Evolutionary conservation across 2,329 filamentous ascomycete genomes (phyloP), one percentile per base, ranked within the genome.

Genomic region (Immersiporthe knoxdaviesiana): DNA sequence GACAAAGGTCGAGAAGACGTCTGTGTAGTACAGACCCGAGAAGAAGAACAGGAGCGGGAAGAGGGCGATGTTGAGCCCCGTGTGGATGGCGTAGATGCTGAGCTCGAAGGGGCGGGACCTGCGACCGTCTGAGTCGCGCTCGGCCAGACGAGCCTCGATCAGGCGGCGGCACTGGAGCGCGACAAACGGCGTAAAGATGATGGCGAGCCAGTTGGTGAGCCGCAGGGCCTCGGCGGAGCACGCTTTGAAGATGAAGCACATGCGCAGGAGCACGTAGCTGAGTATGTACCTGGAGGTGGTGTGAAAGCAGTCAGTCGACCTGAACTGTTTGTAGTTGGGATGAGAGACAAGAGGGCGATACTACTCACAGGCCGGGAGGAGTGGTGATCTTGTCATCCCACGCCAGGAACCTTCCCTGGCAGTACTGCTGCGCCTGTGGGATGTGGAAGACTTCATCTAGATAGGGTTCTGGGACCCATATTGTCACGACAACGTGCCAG

Each of bases 351-450:
- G 30, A 8, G 32, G 11, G n/a, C 2, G 14, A 75, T 67, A n/a
- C 21, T 37, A 79, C 84, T 78, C 84, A 93, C 82, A 99, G 82
- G 44, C 94, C 96, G 0, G 96, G 95, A 0, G 96, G 96, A 1
- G 96, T 99, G 0, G 96, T 99, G 77, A 99, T 96, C 78, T 98
- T 99, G 70, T 95, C 91, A 79, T 99, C 94, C 96, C 96, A 99
- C 68, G 92, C 85, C 16, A 79, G 77, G 81, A 91, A 97, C 66
- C 86, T 86, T 14, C 91, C 90, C 54, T 86, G 78, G 78, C 94
- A 97, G 79, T 97, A 99, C 39, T 87, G 88, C 75, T 97, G 93
- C 0, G 94, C 94, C 80, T 99, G 96, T 0, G 93, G 92, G 30
- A 97, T 90, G 78, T 99, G 93, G 72, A 96, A 97, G 39, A 93